Evolutionary conservation across 2,329 filamentous ascomycete species (phyloP).

Genomic region (Teratosphaeria viscida): DNA sequence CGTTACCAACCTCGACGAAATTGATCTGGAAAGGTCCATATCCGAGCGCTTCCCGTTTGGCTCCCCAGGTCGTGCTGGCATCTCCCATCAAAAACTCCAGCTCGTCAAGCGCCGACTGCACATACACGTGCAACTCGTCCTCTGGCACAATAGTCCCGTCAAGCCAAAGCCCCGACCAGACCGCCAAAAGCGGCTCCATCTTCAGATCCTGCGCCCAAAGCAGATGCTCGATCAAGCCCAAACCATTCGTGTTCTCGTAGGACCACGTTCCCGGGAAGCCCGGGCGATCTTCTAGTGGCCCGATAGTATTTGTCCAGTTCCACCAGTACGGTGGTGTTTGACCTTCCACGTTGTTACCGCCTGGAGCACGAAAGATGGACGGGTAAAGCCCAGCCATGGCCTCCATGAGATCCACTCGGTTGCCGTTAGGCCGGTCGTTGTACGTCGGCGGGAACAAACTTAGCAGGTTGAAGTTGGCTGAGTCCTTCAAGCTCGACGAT

Average conservation of each 20-base stretch:
- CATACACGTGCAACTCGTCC: constrained; percentile 35
- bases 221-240: constrained; percentile 54
- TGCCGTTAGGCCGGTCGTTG: constrained; percentile 42
- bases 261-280: constrained; percentile 47
- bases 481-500: constrained; percentile 25
- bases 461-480: constrained; percentile 43
- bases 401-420: constrained; percentile 41
- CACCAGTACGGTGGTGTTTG: constrained; percentile 26
- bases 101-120: constrained; percentile 52
- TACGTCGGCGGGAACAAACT: constrained; percentile 46
- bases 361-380: constrained; percentile 51
- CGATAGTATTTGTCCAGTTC: constrained; percentile 44
- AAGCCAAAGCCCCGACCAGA: constrained; percentile 49
- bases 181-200: constrained; percentile 46
- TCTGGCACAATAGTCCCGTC: constrained; percentile 39
- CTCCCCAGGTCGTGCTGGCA: constrained; percentile 45
- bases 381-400: constrained; percentile 21
- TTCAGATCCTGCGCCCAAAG: constrained; percentile 45
- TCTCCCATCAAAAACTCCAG: constrained; percentile 53
- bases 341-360: constrained; percentile 47
- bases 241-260: constrained; percentile 52
- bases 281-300: constrained; percentile 42
- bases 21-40: constrained; percentile 50
- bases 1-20: constrained; percentile 58
- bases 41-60: constrained; percentile 47